Evolutionary conservation across 2,329 filamentous ascomycete species (phyloP).

Genomic region (Xylariaceae sp.): DNA sequence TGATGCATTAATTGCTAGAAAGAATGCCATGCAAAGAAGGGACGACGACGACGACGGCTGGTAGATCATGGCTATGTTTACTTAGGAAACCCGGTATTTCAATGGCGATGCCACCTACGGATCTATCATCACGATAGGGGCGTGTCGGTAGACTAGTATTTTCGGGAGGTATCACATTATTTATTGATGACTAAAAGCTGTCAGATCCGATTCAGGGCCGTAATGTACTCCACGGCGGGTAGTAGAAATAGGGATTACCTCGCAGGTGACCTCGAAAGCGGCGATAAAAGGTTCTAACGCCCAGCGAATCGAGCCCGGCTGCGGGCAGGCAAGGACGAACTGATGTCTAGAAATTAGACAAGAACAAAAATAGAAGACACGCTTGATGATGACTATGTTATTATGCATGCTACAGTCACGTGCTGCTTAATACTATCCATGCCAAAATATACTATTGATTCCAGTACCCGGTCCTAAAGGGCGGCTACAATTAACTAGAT

Average conservation of each 20-base stretch:
- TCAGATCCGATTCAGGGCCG: too few species aligned
- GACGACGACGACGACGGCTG: constrained; percentile 74
- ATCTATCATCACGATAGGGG: too few species aligned
- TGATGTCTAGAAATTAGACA: constrained; percentile 8
- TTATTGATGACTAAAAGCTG: too few species aligned
- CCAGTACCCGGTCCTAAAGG: too few species aligned
- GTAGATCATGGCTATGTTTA: constrained; percentile 47
- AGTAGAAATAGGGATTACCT: too few species aligned
- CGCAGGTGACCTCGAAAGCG: too few species aligned
- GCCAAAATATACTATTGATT: too few species aligned
- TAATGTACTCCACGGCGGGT: too few species aligned
- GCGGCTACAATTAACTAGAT: neutral
- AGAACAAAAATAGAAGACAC: constrained; percentile 4
- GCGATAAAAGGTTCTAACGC: too few species aligned
- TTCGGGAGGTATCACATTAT: too few species aligned
- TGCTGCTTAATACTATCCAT: neutral
- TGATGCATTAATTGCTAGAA: constrained; percentile 77
- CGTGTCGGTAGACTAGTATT: too few species aligned
- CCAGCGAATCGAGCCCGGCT: too few species aligned
- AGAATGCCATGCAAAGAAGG: constrained; percentile 76
- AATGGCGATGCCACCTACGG: constrained; percentile 5
- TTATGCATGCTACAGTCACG: neutral
- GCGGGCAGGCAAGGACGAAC: constrained; percentile 5
- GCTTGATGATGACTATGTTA: neutral
- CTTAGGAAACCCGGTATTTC: constrained; percentile 14